Evolutionary conservation across 2,329 filamentous ascomycete species (phyloP).

Genomic region (Fusarium sarcochroum): DNA sequence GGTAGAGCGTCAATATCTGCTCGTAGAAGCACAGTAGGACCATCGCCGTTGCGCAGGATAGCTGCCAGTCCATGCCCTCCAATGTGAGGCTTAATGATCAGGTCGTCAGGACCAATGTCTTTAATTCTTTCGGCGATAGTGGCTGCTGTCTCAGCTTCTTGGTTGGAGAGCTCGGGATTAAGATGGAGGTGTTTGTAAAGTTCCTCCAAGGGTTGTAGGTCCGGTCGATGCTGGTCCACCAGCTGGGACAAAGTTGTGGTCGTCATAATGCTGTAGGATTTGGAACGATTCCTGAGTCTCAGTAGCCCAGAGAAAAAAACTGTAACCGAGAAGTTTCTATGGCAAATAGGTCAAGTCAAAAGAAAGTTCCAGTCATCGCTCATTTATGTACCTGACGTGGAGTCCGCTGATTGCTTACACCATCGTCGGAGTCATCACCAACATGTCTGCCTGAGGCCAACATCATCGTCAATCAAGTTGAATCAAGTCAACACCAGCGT

Average conservation of each 20-base stretch:
- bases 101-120: background rate
- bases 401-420: slow-evolving; percentile 2
- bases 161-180: slow-evolving; percentile 71
- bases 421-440: background rate
- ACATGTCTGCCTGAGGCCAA: background rate
- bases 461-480: background rate
- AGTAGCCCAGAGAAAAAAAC: too few species aligned
- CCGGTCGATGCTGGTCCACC: slow-evolving; percentile 13
- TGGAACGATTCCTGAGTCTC: rapidly evolving
- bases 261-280: background rate
- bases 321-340: too few species aligned
- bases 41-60: slow-evolving; percentile 68
- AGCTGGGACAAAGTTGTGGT: background rate
- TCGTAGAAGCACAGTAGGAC: slow-evolving; percentile 69
- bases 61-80: slow-evolving; percentile 72
- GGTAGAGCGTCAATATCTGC: slow-evolving; percentile 75
- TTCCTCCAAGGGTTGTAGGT: slow-evolving; percentile 12
- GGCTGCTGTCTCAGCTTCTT: slow-evolving; percentile 67
- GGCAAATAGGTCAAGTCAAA: too few species aligned
- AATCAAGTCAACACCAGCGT: background rate
- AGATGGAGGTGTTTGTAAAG: slow-evolving; percentile 71
- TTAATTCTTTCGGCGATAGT: slow-evolving; percentile 60
- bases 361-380: background rate
- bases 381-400: slow-evolving; percentile 1
- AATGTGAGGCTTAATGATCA: slow-evolving; percentile 62